These are phyloP conservation scores for Talaromyces funiculosus DNA, from an alignment of 2,329 filamentous ascomycete species.

Conservation along the genomic window DNA sequence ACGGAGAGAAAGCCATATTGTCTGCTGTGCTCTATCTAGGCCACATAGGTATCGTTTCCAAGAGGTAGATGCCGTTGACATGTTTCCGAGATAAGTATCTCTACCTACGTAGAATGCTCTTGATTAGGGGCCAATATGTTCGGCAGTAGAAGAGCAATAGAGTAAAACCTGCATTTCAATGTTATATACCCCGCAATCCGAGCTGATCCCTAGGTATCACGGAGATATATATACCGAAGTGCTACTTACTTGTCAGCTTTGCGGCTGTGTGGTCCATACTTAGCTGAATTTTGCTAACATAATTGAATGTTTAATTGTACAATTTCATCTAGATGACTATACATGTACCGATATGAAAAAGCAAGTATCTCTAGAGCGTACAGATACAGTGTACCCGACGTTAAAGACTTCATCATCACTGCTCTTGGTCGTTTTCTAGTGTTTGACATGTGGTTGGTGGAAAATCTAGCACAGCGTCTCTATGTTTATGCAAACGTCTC, in stretches of 20 bases:
- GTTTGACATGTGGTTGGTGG: neutral
- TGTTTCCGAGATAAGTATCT: neutral
- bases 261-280: too few species aligned
- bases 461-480: neutral
- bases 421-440: neutral
- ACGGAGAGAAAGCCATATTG: too few species aligned
- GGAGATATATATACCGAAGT: neutral
- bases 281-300: neutral
- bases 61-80: too few species aligned
- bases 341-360: neutral
- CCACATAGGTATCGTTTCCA: too few species aligned
- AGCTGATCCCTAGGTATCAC: neutral
- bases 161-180: neutral
- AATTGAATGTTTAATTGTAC: neutral
- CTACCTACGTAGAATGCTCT: neutral
- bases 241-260: neutral
- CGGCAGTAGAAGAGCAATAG: neutral
- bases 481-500: neutral
- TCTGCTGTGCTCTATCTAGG: too few species aligned
- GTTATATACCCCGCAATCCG: neutral
- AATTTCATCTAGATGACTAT: neutral
- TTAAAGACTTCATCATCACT: neutral
- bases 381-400: too few species aligned
- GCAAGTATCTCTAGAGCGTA: neutral
- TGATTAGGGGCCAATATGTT: neutral